phyloP scores from a whole-genome alignment of 1,284 basidiomycete genomes.

The Leccinum solheimii region DNA sequence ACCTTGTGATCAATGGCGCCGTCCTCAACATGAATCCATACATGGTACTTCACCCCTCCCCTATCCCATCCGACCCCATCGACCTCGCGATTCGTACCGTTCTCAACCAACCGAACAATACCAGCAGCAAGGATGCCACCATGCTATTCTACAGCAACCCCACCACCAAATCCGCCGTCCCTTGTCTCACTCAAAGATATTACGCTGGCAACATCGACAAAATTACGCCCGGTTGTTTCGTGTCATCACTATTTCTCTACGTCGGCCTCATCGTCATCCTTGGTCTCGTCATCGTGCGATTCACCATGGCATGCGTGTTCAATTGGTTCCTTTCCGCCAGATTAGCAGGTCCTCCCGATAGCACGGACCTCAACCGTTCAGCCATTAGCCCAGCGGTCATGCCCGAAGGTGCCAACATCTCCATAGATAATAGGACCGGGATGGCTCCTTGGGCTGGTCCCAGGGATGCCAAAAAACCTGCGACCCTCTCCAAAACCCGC shows the following conservation, averaged over 20 bases:
- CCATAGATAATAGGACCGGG: conserved; percentile 79
- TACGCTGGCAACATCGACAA: conserved; percentile 96
- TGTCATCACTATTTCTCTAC: conserved; percentile 89
- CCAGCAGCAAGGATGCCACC: conserved; percentile 87
- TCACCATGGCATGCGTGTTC: conserved; percentile 96
- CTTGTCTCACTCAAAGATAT: conserved; percentile 84
- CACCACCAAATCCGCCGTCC: conserved; percentile 67
- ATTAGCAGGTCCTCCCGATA: conserved; percentile 73
- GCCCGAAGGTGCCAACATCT: conserved; percentile 92
- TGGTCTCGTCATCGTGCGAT: conserved; percentile 86
- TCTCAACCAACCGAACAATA: conserved; percentile 48
- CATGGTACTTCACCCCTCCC: conserved; percentile 67
- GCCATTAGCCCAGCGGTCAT: conserved; percentile 93
- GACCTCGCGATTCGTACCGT: conserved; percentile 84
- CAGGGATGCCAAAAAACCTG: conserved; percentile 50
- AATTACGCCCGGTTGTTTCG: conserved; percentile 93
- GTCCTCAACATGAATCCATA: conserved; percentile 96
- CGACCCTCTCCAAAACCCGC: conserved; percentile 36
- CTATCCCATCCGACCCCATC: conserved; percentile 75
- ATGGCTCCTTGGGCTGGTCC: conserved; percentile 90
- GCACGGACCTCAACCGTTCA: conserved; percentile 65
- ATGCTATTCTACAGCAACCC: conserved; percentile 75
- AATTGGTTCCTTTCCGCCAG: conserved; percentile 90
- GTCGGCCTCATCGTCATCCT: conserved; percentile 91
- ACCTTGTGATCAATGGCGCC: conserved; percentile 88